A percentile compares a stretch with the other conserved stretches of the same genome.
These are phyloP conservation scores for Kwoniella pini DNA, from an alignment of 768 basidiomycete species.

Conservation along the genomic window DNA sequence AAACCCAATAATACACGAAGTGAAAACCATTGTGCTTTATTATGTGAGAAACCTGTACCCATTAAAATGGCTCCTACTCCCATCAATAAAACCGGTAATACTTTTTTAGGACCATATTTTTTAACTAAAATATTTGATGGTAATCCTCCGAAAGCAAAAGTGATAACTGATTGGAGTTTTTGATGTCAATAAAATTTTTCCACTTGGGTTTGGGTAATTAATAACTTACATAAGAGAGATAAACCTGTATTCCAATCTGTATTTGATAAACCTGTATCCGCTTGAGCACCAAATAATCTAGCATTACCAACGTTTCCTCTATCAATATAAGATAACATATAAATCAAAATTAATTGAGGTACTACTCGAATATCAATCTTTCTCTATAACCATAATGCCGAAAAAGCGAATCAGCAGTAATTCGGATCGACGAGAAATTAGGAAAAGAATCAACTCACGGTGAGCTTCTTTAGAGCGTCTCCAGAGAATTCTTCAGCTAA, in stretches of 20 bases:
- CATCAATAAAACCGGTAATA: constrained; percentile 22
- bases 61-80: constrained; percentile 24
- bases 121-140: constrained; percentile 33
- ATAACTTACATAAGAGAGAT: constrained; percentile 30
- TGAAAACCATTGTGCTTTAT: constrained; percentile 31
- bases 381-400: background rate
- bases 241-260: constrained; percentile 39
- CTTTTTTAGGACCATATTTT: constrained; percentile 34
- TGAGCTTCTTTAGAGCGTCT: constrained; percentile 28
- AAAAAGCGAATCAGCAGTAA: background rate
- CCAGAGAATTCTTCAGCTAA: constrained; percentile 27
- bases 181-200: background rate
- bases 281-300: constrained; percentile 33
- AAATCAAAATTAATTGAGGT: constrained; percentile 35
- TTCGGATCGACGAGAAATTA: too few species aligned
- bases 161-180: constrained; percentile 23
- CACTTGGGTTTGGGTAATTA: too few species aligned
- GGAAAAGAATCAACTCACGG: constrained; percentile 22
- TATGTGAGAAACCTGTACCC: constrained; percentile 25
- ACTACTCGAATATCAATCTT: constrained; percentile 33
- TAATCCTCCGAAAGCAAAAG: constrained; percentile 27
- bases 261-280: constrained; percentile 16
- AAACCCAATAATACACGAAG: constrained; percentile 28
- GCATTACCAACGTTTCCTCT: constrained; percentile 44
- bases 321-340: constrained; percentile 40